Evolutionary conservation across 1,284 basidiomycete species (phyloP).

Genomic region (Bjerkandera adusta): DNA sequence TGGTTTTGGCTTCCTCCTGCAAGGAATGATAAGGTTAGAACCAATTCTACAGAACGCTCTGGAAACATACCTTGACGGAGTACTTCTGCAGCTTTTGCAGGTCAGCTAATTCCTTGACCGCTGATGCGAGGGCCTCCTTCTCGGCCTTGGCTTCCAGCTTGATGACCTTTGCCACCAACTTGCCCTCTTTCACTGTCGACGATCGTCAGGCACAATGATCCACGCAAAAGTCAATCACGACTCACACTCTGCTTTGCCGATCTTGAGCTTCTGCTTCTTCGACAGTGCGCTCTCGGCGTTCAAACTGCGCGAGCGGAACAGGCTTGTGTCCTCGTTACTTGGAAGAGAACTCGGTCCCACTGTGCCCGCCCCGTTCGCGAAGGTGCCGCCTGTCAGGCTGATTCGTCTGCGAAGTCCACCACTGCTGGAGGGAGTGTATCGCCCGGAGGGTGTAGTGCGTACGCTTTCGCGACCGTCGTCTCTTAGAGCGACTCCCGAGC

Average conservation of each 20-base stretch:
- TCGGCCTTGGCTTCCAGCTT: constrained; percentile 51
- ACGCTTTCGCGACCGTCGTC: constrained; percentile 20
- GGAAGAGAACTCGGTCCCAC: constrained; percentile 37
- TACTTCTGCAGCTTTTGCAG: constrained; percentile 51
- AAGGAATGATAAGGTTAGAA: background rate
- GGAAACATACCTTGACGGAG: constrained; percentile 43
- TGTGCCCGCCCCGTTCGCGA: constrained; percentile 48
- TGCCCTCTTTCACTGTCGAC: constrained; percentile 43
- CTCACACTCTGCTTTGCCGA: constrained; percentile 47
- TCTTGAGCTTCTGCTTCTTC: constrained; percentile 44
- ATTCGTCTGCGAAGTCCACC: constrained; percentile 29
- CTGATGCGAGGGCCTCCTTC: constrained; percentile 43
- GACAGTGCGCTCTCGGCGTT: constrained; percentile 41
- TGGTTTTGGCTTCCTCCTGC: constrained; percentile 47
- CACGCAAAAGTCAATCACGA: constrained; percentile 3
- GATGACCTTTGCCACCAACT: constrained; percentile 50
- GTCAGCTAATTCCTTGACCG: constrained; percentile 49
- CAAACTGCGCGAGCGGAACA: constrained; percentile 35
- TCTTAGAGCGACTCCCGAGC: constrained; percentile 17
- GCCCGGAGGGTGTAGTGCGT: constrained; percentile 19
- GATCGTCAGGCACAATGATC: background rate
- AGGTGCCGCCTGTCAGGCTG: constrained; percentile 40
- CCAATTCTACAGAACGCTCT: background rate
- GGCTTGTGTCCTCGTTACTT: constrained; percentile 30
- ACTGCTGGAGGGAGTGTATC: constrained; percentile 17